phyloP scores from a whole-genome alignment of 2,329 filamentous ascomycete species.

The Microcera coccophila region DNA sequence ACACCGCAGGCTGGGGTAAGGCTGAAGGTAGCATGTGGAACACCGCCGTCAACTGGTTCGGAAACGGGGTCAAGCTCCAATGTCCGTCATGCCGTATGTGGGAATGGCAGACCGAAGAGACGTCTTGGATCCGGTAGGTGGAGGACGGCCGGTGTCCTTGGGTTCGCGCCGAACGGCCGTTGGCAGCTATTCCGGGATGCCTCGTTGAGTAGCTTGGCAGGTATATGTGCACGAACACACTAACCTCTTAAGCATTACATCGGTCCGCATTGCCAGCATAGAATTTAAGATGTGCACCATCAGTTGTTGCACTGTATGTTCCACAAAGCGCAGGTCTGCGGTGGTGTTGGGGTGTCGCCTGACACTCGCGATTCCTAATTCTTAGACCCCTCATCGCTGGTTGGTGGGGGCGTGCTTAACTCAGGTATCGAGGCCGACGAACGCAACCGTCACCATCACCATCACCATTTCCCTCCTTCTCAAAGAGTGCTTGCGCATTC shows the following conservation, averaged over 20 bases:
- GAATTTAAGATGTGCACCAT: background rate
- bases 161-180: too few species aligned
- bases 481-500: background rate
- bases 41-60: constrained; percentile 13
- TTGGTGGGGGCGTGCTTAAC: background rate
- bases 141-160: too few species aligned
- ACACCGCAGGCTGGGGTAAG: constrained; percentile 8
- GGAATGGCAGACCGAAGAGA: constrained; percentile 1
- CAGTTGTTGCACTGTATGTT: background rate
- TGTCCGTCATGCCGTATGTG: constrained; percentile 19
- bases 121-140: too few species aligned
- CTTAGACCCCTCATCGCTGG: constrained; percentile 1
- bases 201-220: too few species aligned
- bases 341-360: background rate
- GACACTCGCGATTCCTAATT: constrained; percentile 16
- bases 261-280: background rate
- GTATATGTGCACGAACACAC: too few species aligned
- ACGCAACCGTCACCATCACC: background rate
- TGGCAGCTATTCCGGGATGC: too few species aligned
- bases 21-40: constrained; percentile 7
- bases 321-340: background rate
- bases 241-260: too few species aligned
- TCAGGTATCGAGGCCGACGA: background rate
- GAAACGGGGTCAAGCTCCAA: constrained; percentile 13
- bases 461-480: background rate